A percentile compares a stretch with the other conserved stretches of the same genome.
Conservation (phyloP, 139 green algal genomes). For the Chlamydomonas incerta region DNA sequence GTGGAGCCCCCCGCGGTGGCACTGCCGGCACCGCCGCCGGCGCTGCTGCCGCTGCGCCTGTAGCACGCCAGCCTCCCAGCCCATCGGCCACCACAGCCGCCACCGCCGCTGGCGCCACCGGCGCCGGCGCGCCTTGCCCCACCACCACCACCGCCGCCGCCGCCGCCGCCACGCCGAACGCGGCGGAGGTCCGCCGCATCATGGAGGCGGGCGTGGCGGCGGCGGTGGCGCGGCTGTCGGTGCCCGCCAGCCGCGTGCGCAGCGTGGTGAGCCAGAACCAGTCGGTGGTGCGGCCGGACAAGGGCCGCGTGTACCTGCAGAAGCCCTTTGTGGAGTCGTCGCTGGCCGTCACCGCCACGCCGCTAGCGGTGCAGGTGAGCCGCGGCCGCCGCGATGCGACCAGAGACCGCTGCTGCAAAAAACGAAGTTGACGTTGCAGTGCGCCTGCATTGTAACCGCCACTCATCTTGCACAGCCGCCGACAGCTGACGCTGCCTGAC, state of each 20-base stretch:
- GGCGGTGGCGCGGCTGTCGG: neutral
- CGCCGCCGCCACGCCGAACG: neutral
- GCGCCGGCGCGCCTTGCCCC: no score
- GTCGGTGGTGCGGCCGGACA: slow-evolving; percentile 20
- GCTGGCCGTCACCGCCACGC: neutral
- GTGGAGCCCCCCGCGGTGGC: no score
- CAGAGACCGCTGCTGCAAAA: no score
- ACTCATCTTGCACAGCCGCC: no score
- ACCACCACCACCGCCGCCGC: neutral
- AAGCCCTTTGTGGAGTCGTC: slow-evolving; percentile 34
- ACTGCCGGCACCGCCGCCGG: neutral
- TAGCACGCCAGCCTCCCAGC: no score
- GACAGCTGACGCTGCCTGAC: no score
- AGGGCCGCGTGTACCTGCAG: slow-evolving; percentile 36
- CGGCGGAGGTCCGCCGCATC: slow-evolving; percentile 25
- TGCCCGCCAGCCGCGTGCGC: neutral
- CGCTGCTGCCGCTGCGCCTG: neutral
- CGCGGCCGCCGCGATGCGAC: no score
- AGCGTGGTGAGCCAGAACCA: slow-evolving; percentile 35
- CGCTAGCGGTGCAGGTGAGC: slow-evolving; percentile 33
- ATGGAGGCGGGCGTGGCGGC: slow-evolving; percentile 37
- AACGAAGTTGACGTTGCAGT: no score
- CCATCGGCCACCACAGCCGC: no score
- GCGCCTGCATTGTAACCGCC: no score
- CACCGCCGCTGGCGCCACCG: no score